Evolutionary conservation across 2,329 filamentous ascomycete genomes (phyloP).

Genomic region (Ceratocystis cacaofunesta): DNA sequence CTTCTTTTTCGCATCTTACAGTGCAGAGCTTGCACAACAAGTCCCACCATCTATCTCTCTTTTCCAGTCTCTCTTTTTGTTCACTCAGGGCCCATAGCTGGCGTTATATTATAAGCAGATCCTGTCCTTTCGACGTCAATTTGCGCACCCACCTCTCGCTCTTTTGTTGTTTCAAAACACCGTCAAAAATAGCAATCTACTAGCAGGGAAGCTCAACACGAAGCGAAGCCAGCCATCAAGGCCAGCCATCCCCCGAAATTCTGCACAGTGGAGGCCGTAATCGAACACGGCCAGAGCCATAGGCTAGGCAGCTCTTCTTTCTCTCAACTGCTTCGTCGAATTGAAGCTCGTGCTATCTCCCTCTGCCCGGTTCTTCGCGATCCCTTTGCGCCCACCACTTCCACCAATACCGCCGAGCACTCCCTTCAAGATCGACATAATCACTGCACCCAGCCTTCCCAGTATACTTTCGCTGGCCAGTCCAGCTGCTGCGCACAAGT

Average conservation of each 20-base stretch:
- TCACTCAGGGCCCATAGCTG: neutral
- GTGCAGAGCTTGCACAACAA: neutral
- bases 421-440: neutral
- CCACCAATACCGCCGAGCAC: neutral
- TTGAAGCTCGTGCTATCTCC: slow-evolving; percentile 13
- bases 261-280: slow-evolving; percentile 13
- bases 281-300: slow-evolving; percentile 10
- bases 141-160: neutral
- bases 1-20: neutral
- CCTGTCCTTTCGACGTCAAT: neutral
- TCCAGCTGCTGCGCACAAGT: slow-evolving; percentile 6
- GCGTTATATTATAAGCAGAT: too few species aligned
- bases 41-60: neutral
- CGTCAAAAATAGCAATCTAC: neutral
- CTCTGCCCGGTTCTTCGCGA: slow-evolving; percentile 5
- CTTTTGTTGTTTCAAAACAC: slow-evolving; percentile 1
- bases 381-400: neutral
- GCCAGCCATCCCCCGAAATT: neutral
- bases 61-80: neutral
- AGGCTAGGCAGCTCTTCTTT: slow-evolving; percentile 7
- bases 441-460: neutral
- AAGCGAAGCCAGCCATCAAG: neutral
- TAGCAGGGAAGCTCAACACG: slow-evolving; percentile 2
- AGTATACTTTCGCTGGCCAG: neutral
- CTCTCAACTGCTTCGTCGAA: slow-evolving; percentile 13